Base-by-base conservation (phyloP, 1,284 basidiomycete genomes). In the Rhodotorula sp. region DNA sequence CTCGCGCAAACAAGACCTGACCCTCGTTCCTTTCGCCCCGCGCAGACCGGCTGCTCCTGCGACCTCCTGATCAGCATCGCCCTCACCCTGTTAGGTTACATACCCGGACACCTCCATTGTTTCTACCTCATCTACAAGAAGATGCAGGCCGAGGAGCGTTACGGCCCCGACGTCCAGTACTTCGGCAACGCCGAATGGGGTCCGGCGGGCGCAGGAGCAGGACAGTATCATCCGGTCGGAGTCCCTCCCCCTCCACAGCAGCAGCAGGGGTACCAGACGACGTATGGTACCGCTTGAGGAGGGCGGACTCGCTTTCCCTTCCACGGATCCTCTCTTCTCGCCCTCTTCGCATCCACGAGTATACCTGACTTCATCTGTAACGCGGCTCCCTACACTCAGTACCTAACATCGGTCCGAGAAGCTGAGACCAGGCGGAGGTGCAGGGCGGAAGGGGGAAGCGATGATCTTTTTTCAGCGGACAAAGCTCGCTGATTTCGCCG, bases 91-190 rank as follows among this genome's bases (percentile, higher is more conserved):
- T 43, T 63, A 18, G 62, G 62, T 15, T 63, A 63, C 54, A 56
- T 63, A 26, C 62, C 62, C 8, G 62, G 62, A 12, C 62, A 63
- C 45, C 15, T 63, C 1, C 43, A 56, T 21, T 38, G 54, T 4
- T 63, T 63, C 54, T 63, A 23, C 26, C 62, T 63, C 54, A 47
- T 63, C 38, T 63, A 56, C 43, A 12, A 15, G 26, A n/a, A 43
- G 54, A 63, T 63, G 43, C 43, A 63, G 54, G 43, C 54, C 26
- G 62, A 63, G 38, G 62, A 63, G 62, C 43, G 54, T 19, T 63
- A 48, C 21, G 62, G 62, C 12, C 26, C 38, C 19, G 45, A 63
- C 28, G 21, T 45, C 26, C 45, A 31, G 54, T 63, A 63, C 50
- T 14, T 31, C 19, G 62, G 62, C 26, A 63, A 63, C 54, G 62